Conservation (phyloP, 129 eudicot species). For the Lactuca saligna region DNA sequence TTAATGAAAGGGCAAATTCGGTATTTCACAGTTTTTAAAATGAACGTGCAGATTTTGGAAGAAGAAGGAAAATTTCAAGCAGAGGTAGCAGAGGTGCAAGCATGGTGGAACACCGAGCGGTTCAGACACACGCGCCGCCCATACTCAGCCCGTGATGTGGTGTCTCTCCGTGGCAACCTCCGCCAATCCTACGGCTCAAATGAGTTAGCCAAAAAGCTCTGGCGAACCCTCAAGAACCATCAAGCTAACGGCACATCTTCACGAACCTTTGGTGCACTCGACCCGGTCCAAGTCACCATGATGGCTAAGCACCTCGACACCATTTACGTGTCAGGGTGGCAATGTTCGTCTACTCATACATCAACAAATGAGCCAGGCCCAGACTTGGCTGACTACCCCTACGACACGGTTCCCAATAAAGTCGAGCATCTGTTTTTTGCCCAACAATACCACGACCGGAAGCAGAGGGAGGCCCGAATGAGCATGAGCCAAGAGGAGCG, state of each 20-base stretch:
- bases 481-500: constrained; percentile 78
- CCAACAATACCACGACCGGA: constrained; percentile 87
- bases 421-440: constrained; percentile 90
- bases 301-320: constrained; percentile 95
- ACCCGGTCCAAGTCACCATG: constrained; percentile 97
- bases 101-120: constrained; percentile 98
- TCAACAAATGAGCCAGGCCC: constrained; percentile 92
- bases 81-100: constrained; percentile 91
- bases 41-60: constrained; percentile 65
- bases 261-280: constrained; percentile 90
- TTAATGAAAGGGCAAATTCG: not conserved
- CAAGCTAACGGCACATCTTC: constrained; percentile 86
- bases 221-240: constrained; percentile 89
- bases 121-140: constrained; percentile 81
- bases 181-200: constrained; percentile 69
- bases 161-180: constrained; percentile 82
- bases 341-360: constrained; percentile 93
- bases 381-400: constrained; percentile 95
- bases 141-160: constrained; percentile 80
- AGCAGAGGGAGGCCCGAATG: constrained; percentile 95
- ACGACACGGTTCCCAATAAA: constrained; percentile 93
- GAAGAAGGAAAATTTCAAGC: constrained; percentile 91
- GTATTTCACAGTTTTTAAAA: not conserved
- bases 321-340: constrained; percentile 96
- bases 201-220: constrained; percentile 86